A percentile compares a stretch with the other conserved stretches of the same genome.
Evolutionary conservation across 2,329 filamentous ascomycete genomes (phyloP).

Genomic region (Penicillium hordei): DNA sequence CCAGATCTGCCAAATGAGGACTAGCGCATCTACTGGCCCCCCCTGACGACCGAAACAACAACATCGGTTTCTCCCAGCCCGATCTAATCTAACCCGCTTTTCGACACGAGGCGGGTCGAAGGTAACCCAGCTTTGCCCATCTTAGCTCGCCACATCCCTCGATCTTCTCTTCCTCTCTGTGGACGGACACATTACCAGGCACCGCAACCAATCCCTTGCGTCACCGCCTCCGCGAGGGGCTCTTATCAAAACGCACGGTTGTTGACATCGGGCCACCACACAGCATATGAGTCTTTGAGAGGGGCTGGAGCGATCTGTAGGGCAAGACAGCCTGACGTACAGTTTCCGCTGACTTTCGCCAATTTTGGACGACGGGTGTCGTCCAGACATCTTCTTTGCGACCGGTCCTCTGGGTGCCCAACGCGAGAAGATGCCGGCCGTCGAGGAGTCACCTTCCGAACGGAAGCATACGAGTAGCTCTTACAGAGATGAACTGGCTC

Average conservation of each 20-base stretch:
- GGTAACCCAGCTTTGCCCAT: slow-evolving; percentile 3
- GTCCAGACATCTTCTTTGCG: slow-evolving; percentile 16
- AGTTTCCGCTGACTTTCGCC: slow-evolving; percentile 2
- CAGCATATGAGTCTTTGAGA: slow-evolving; percentile 20
- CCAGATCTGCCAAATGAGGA: slow-evolving; percentile 2
- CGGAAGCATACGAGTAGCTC: slow-evolving; percentile 42
- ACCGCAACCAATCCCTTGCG: slow-evolving; percentile 29
- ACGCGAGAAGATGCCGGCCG: slow-evolving; percentile 39
- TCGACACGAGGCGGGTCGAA: slow-evolving; percentile 15
- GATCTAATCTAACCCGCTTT: slow-evolving; percentile 28
- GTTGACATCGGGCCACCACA: slow-evolving; percentile 17
- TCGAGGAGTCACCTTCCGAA: slow-evolving; percentile 40
- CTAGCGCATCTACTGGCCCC: slow-evolving; percentile 13
- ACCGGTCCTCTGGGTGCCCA: slow-evolving; percentile 21
- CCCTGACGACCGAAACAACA: slow-evolving; percentile 30
- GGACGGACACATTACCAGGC: slow-evolving; percentile 21
- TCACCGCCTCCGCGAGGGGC: slow-evolving; percentile 39
- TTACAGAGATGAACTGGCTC: slow-evolving; percentile 74
- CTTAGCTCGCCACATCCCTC: slow-evolving; percentile 7
- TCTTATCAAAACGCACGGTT: slow-evolving; percentile 29
- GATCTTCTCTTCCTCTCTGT: slow-evolving; percentile 6
- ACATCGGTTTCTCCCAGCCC: slow-evolving; percentile 17
- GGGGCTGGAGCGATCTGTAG: slow-evolving; percentile 5
- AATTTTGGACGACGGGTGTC: slow-evolving; percentile 10
- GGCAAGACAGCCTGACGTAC: slow-evolving; percentile 8